Evolutionary conservation across 225 moss, liverwort and hornwort genomes (phyloP).

Genomic region (Neckera pumila): DNA sequence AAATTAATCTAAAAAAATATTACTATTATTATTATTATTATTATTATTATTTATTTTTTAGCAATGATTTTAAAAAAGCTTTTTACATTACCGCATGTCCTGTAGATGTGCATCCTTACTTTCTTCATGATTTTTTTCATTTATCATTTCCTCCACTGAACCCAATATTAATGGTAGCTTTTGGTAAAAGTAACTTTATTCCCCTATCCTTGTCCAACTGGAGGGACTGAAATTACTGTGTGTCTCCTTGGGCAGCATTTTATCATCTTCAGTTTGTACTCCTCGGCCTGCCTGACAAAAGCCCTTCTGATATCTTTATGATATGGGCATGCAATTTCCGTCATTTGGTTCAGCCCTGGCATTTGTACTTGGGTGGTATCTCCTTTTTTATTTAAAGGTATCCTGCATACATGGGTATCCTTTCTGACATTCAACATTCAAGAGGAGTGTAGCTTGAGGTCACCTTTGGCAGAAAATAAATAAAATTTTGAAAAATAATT

Average conservation of each 20-base stretch:
- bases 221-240: too few relatives aligned
- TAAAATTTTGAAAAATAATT: too few relatives aligned
- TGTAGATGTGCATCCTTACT: neutral
- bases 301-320: neutral
- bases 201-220: too few relatives aligned
- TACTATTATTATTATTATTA: too few relatives aligned
- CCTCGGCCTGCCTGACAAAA: neutral
- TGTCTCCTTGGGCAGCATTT: neutral
- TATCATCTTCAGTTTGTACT: neutral
- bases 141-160: neutral
- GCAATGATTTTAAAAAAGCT: too few relatives aligned
- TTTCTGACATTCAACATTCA: neutral
- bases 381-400: neutral
- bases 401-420: neutral
- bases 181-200: too few relatives aligned
- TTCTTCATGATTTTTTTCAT: neutral
- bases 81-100: neutral
- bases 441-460: neutral
- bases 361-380: neutral
- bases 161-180: neutral
- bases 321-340: neutral
- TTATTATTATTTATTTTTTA: too few relatives aligned
- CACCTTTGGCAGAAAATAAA: rapidly evolving
- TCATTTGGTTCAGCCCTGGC: neutral
- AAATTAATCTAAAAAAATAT: too few relatives aligned